Evolutionary conservation across 192 early-diverging fungal species (phyloP).

Genomic region (Podochytrium sp.): DNA sequence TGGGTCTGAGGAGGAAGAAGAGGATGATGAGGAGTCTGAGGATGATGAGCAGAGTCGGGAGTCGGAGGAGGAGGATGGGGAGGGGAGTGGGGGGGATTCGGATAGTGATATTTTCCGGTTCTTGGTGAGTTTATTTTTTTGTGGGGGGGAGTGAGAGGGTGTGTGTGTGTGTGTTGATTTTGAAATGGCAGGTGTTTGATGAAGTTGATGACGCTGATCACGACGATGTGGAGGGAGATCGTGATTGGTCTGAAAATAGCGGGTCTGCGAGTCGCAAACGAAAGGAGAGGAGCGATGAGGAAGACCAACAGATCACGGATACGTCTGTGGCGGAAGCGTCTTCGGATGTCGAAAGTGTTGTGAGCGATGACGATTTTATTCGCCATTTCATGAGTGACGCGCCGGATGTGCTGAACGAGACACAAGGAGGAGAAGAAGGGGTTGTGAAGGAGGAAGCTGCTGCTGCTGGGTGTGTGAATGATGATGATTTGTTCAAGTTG

Average conservation of each 20-base stretch:
- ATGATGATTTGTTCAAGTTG: background rate
- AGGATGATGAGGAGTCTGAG: constrained; percentile 4
- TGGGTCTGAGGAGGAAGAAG: constrained; percentile 16
- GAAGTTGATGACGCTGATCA: constrained; percentile 15
- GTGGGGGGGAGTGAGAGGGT: no score
- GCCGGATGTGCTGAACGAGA: no score
- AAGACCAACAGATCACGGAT: no score
- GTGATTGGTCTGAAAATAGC: background rate
- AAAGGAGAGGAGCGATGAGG: background rate
- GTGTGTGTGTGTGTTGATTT: no score
- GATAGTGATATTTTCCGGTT: background rate
- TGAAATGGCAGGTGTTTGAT: constrained; percentile 4
- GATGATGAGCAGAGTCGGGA: no score
- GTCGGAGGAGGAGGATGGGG: background rate
- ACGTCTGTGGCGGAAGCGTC: no score
- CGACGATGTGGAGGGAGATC: background rate
- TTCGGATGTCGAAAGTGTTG: no score
- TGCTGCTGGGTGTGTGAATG: background rate
- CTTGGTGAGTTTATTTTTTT: no score
- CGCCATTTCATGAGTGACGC: no score
- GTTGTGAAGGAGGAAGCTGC: background rate
- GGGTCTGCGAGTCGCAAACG: no score
- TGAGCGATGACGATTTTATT: no score
- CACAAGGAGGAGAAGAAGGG: background rate
- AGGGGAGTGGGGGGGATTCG: background rate